Conservation (phyloP, 1,284 basidiomycete species). For the Flammula alnicola region DNA sequence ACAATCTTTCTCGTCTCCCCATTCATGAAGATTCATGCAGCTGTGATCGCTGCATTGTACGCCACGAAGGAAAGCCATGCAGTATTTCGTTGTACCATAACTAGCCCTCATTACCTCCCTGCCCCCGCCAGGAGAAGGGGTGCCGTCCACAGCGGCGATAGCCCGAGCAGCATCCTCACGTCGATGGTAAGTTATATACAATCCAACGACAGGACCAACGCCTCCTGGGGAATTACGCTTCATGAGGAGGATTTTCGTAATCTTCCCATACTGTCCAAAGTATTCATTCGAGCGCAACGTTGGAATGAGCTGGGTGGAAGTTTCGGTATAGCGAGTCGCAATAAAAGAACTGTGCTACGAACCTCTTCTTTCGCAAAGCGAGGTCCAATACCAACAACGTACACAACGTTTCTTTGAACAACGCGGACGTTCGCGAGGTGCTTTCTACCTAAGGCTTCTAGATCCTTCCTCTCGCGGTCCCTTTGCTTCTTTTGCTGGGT, state of each 20-base stretch:
- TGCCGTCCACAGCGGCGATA: slow-evolving; percentile 93
- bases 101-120: slow-evolving; percentile 89
- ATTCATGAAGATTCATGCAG: slow-evolving; percentile 96
- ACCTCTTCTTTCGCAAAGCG: slow-evolving; percentile 96
- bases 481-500: slow-evolving; percentile 96
- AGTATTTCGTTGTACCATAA: slow-evolving; percentile 98
- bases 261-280: slow-evolving; percentile 99
- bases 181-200: slow-evolving; percentile 96
- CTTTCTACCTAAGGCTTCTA: slow-evolving; percentile 86
- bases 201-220: slow-evolving; percentile 81
- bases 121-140: slow-evolving; percentile 80
- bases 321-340: slow-evolving; percentile 14
- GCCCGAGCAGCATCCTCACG: slow-evolving; percentile 95
- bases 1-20: slow-evolving; percentile 97
- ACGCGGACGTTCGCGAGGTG: slow-evolving; percentile 94
- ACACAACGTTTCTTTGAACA: slow-evolving; percentile 96
- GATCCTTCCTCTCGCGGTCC: slow-evolving; percentile 95
- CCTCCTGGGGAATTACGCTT: slow-evolving; percentile 84
- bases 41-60: slow-evolving; percentile 85
- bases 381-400: slow-evolving; percentile 91
- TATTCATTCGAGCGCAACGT: slow-evolving; percentile 95
- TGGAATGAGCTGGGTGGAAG: slow-evolving; percentile 75
- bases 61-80: slow-evolving; percentile 93
- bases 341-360: slow-evolving; percentile 20
- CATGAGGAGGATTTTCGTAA: slow-evolving; percentile 92